Base-by-base conservation (phyloP, 2,329 filamentous ascomycete genomes). In the Tolypocladium pustulatum region DNA sequence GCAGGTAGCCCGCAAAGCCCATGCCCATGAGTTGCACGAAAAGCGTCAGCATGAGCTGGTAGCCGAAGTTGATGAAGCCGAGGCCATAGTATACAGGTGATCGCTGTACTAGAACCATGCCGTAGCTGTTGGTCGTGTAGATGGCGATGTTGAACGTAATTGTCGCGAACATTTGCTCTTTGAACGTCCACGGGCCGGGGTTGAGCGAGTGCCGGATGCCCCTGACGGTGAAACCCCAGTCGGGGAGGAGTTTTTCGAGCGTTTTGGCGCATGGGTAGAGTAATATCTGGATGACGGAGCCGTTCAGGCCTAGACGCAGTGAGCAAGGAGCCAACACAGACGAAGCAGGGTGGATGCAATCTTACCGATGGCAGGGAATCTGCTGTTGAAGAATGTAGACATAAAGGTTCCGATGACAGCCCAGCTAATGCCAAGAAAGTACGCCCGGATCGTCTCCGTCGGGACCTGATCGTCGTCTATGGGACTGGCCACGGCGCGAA, bases 161-260 rank as follows among this genome's bases (percentile, higher is more conserved):
- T 3, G 79, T 79, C 40, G 83, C 79, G n/a, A 84, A 68, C 73
- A 82, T 81, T 63, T 85, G 82, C 66, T 85, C 82, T 65, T 85
- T 85, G 63, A 77, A 78, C 55, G 77, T 80, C 67, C 84, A 84
- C 0, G 74, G 75, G 0, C 81, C 80, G 0, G 81, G 79, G 61
- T 83, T 83, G 17, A 82, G 69, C 10, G 71, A 73, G 60, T 78
- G 71, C 12, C 72, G 69, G 1, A 68, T 61, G 0, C 77, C 77
- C 56, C 70, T 70, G 6, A 80, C 57, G 0, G 70, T 75, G 58
- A 81, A 59, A 4, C 75, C 73, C 70, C 74, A 77, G 56, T 76
- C 73, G 0, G 79, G 79, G 0, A 82, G 64, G 17, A 71, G 61
- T 46, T 64, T 72, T 15, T 76, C 77, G 38, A 79, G 68, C 9